Percentiles rank a stretch among this genome's conserved stretches.
These are phyloP conservation scores for Aureobasidium sp. DNA, from an alignment of 2,329 filamentous ascomycete genomes.

Conservation along the genomic window DNA sequence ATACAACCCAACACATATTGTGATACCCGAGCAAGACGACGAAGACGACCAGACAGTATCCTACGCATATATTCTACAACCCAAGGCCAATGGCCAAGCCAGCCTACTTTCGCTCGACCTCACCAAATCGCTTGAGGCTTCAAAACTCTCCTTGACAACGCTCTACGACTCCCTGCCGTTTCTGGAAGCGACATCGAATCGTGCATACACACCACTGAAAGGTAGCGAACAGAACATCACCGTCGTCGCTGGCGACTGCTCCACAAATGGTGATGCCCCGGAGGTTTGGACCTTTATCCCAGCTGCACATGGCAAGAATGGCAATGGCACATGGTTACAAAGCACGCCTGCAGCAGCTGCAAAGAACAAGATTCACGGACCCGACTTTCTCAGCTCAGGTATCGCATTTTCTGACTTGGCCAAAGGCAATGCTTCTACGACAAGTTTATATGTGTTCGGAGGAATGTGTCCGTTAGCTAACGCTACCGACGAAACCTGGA, in stretches of 20 bases:
- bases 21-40: constrained; percentile 45
- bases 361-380: constrained; percentile 31
- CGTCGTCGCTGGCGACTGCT: constrained; percentile 69
- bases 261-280: constrained; percentile 42
- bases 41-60: constrained; percentile 29
- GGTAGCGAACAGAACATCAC: constrained; percentile 62
- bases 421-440: constrained; percentile 46
- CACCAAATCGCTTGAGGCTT: constrained; percentile 48
- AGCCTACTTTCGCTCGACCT: constrained; percentile 61
- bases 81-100: constrained; percentile 43
- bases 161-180: constrained; percentile 59
- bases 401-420: constrained; percentile 62
- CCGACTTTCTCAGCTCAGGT: constrained; percentile 53
- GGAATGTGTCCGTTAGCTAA: constrained; percentile 70
- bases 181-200: constrained; percentile 42
- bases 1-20: constrained; percentile 70
- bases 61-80: constrained; percentile 63
- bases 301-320: constrained; percentile 33
- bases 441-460: constrained; percentile 68
- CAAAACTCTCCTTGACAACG: constrained; percentile 37
- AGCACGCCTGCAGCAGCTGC: constrained; percentile 28
- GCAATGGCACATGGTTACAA: constrained; percentile 51
- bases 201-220: constrained; percentile 61
- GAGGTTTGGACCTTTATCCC: constrained; percentile 63
- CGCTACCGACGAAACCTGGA: constrained; percentile 50